Conservation (phyloP, 1,284 basidiomycete species). For the Trichosporon ovoides region DNA sequence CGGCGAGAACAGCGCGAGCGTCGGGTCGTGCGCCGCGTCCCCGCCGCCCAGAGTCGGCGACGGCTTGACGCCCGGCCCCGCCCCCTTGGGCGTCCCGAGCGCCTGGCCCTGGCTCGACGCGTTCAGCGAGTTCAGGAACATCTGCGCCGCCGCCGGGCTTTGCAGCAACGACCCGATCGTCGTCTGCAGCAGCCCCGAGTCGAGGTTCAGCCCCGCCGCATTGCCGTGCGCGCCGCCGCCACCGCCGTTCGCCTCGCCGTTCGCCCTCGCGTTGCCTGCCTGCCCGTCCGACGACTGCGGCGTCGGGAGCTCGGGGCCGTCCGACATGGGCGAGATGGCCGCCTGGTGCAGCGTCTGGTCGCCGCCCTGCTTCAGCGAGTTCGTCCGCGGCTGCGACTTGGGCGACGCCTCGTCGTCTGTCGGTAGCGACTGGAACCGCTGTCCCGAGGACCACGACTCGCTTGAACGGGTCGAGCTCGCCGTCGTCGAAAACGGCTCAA, state of each 20-base stretch:
- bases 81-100: conserved; percentile 18
- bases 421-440: conserved; percentile 37
- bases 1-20: conserved; percentile 40
- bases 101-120: conserved; percentile 38
- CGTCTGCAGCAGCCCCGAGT: conserved; percentile 55
- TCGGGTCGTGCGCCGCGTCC: conserved; percentile 28
- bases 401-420: conserved; percentile 33
- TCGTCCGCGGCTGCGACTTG: conserved; percentile 15
- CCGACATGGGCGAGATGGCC: conserved; percentile 29
- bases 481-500: conserved; percentile 13
- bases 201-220: conserved; percentile 32
- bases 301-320: conserved; percentile 12
- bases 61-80: neutral
- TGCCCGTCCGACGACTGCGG: neutral
- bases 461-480: conserved; percentile 13
- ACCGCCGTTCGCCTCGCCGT: neutral
- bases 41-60: conserved; percentile 4
- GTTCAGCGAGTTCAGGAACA: conserved; percentile 57
- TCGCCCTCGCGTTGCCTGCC: neutral
- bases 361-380: conserved; percentile 14
- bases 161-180: conserved; percentile 60
- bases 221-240: conserved; percentile 3
- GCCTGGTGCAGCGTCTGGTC: conserved; percentile 29
- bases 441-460: conserved; percentile 24
- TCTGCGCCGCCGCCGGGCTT: conserved; percentile 63